Base-by-base conservation (phyloP, 768 basidiomycete species). In the Trametes villosa region DNA sequence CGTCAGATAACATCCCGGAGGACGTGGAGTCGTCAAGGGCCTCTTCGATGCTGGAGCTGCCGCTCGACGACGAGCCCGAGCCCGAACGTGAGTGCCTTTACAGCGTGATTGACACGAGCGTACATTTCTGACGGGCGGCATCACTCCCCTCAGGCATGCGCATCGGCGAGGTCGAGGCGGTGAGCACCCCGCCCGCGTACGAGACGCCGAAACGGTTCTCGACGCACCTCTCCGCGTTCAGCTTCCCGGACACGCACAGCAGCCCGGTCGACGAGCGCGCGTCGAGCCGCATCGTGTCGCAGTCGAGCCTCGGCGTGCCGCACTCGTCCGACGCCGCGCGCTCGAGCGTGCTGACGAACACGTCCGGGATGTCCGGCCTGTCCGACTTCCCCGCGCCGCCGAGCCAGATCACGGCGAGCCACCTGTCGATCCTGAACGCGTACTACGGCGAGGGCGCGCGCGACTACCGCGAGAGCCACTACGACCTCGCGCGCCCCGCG, bases 301-400 rank as follows among this genome's bases (percentile, higher is more conserved):
- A 71, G 15, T 60, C 53, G 22, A 66, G 70, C 59, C 53, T 64
- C 42, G 57, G 65, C 11, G 62, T 68, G 30, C 68, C 72, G 1
- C 42, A 64, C 26, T 72, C 78, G 7, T 62, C 77, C 6, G 71
- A 75, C 33, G 67, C 70, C 31, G 50, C 77, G 5, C 80, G 82
- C 13, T 77, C 79, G 60, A 91, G 89, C 70, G 86, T 81, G 69
- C 75, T 85, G 78, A 91, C 89, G 9, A 71, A 67, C 31, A 63
- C 75, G 11, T 91, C 89, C 0, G 79, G 80, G 30, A 91, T 91
- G 78, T 90, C 89, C 1, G 79, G 79, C 9, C 78, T 91, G 15
- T 89, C 87, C 4, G 89, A 90, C 66, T 91, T 91, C 69, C 89
- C 89, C 1, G 74, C 73, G 9, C 89, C 89, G 3, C 89, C 89